A percentile compares a stretch with the other conserved stretches of the same genome.
Evolutionary conservation across 352 stramenopile genomes (phyloP).

Genomic region (Phytophthora pluvialis): DNA sequence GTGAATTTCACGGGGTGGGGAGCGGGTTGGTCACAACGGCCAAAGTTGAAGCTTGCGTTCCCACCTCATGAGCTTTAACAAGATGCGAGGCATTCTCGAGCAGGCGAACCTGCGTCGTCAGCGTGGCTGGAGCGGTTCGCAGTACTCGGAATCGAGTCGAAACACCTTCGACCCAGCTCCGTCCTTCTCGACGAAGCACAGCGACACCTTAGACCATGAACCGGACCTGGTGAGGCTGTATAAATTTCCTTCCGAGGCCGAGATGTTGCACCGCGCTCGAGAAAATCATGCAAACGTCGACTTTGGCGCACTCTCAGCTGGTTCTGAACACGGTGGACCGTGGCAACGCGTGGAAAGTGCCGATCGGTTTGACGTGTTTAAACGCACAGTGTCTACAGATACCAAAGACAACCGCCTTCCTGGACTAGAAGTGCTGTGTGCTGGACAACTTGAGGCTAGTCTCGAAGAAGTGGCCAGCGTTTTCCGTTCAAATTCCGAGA

Average conservation of each 20-base stretch:
- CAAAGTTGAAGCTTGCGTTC: no score
- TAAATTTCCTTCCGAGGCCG: conserved; percentile 10
- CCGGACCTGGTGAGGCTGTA: background rate
- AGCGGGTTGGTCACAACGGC: no score
- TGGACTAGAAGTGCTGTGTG: conserved; percentile 33
- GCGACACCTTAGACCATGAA: conserved; percentile 7
- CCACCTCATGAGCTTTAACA: background rate
- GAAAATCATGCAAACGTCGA: conserved; percentile 12
- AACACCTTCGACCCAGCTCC: background rate
- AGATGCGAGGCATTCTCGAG: conserved; percentile 2
- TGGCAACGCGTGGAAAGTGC: conserved; percentile 21
- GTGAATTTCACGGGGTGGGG: no score
- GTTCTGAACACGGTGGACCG: conserved; percentile 12
- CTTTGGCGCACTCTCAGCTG: conserved; percentile 15
- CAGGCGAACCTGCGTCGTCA: conserved; percentile 6
- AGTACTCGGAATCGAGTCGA: conserved; percentile 10
- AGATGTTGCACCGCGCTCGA: conserved; percentile 24
- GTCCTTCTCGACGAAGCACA: conserved; percentile 7
- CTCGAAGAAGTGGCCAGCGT: conserved; percentile 31
- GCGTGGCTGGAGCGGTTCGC: conserved; percentile 8
- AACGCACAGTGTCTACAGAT: background rate
- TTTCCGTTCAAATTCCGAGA: conserved; percentile 15
- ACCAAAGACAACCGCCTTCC: background rate
- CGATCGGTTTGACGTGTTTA: conserved; percentile 21
- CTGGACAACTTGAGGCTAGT: conserved; percentile 21